Evolutionary conservation across 2,329 filamentous ascomycete species (phyloP).

Genomic region (Fusarium tupiense): DNA sequence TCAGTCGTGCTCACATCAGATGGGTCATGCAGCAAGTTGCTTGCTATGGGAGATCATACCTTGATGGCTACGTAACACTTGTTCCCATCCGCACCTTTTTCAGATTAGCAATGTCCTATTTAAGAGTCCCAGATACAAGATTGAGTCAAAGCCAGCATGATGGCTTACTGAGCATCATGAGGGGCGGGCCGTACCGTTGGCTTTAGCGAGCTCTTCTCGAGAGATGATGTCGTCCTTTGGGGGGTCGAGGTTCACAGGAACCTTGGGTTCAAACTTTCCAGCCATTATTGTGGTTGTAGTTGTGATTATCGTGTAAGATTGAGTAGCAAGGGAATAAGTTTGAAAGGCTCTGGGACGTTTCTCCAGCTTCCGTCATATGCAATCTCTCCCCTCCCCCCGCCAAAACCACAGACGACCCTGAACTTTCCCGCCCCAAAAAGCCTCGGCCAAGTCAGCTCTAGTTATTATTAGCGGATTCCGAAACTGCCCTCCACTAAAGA

Average conservation of each 20-base stretch:
- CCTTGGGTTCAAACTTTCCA: constrained; percentile 81
- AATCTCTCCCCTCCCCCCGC: constrained; percentile 17
- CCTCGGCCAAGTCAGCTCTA: constrained; percentile 18
- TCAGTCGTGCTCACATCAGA: constrained; percentile 10
- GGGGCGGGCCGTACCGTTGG: constrained; percentile 74
- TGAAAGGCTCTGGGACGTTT: constrained; percentile 7
- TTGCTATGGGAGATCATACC: constrained; percentile 50
- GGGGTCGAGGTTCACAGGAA: constrained; percentile 77
- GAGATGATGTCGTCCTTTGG: constrained; percentile 91
- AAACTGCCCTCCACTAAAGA: constrained; percentile 10
- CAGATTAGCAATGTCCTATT: constrained; percentile 30
- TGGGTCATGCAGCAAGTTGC: not conserved
- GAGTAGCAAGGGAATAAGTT: not conserved
- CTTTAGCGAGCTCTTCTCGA: constrained; percentile 80
- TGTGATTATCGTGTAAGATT: not conserved
- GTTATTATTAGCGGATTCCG: not conserved
- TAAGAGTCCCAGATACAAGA: not conserved
- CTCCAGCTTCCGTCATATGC: constrained; percentile 37
- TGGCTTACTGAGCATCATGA: not conserved
- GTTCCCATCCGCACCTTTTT: constrained; percentile 69
- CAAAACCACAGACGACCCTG: constrained; percentile 24
- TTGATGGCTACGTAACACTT: constrained; percentile 77
- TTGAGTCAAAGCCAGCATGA: not conserved
- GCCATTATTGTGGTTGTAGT: constrained; percentile 54
- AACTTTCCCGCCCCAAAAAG: not conserved